phyloP scores from a whole-genome alignment of 1,284 basidiomycete species.

The Ceratorhiza oryzae-sativae region DNA sequence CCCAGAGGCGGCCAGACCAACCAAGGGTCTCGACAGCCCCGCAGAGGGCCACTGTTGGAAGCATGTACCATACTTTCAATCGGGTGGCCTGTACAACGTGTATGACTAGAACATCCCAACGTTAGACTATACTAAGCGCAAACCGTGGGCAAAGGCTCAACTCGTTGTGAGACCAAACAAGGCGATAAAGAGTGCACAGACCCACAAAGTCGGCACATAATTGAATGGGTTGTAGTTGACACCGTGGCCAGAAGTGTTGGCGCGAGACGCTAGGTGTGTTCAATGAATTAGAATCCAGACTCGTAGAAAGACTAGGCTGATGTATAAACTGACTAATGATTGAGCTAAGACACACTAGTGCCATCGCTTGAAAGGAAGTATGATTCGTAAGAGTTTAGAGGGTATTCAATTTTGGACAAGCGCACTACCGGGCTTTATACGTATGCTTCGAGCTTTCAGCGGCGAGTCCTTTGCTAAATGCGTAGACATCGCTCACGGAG shows the following conservation, averaged over 20 bases:
- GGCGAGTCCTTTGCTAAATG: no score
- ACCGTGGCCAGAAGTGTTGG: not conserved
- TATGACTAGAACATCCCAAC: constrained; percentile 46
- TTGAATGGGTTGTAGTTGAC: constrained; percentile 19
- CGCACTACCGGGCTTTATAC: no score
- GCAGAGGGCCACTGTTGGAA: constrained; percentile 60
- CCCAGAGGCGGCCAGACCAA: constrained; percentile 46
- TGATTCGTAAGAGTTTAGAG: no score
- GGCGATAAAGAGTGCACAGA: constrained; percentile 53
- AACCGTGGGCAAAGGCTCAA: constrained; percentile 43
- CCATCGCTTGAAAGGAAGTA: no score
- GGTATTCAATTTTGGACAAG: no score
- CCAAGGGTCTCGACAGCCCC: constrained; percentile 61
- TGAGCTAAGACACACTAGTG: no score
- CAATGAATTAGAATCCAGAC: no score
- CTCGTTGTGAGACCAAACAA: constrained; percentile 55
- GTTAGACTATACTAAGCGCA: not conserved
- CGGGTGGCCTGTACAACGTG: constrained; percentile 58
- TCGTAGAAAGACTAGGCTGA: no score
- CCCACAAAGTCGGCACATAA: constrained; percentile 55
- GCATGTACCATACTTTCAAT: constrained; percentile 60
- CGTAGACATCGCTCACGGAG: no score
- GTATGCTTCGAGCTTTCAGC: no score
- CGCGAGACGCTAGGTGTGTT: no score
- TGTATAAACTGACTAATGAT: no score